A percentile compares a stretch with the other conserved stretches of the same genome.
Evolutionary conservation across 148 eudicot species (phyloP).

Genomic region (Rhododendron molle): DNA sequence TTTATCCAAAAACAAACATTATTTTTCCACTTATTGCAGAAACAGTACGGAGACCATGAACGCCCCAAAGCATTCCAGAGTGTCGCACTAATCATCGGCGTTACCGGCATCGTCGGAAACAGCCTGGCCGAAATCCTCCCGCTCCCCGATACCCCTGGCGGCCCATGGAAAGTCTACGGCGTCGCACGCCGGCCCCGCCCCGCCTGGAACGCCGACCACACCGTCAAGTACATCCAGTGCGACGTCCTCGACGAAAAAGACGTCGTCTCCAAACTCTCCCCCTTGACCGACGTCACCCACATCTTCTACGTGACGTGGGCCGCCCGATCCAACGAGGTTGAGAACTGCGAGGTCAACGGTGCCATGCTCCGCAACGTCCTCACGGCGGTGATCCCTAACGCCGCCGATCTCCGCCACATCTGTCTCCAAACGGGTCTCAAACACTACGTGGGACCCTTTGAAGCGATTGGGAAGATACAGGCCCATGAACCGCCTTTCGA

Average conservation of each 20-base stretch:
- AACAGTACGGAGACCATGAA: conserved; percentile 6
- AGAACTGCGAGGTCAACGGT: conserved; percentile 18
- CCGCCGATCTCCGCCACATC: conserved; percentile 16
- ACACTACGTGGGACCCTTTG: conserved; percentile 20
- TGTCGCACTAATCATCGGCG: conserved; percentile 17
- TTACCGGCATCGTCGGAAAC: conserved; percentile 22
- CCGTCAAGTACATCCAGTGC: conserved; percentile 22
- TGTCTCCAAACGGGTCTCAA: conserved; percentile 16
- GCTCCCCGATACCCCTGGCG: conserved; percentile 20
- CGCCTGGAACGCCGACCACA: conserved; percentile 14
- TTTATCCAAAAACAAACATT: no score
- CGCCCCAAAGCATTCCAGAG: neutral
- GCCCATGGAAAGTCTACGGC: conserved; percentile 25
- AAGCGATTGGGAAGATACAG: neutral
- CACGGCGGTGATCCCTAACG: conserved; percentile 10
- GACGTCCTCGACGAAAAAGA: conserved; percentile 14
- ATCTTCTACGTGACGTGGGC: conserved; percentile 22
- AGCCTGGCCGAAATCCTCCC: conserved; percentile 24
- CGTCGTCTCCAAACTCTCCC: conserved; percentile 9
- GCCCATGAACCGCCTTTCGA: conserved; percentile 13
- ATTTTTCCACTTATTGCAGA: neutral
- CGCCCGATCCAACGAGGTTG: conserved; percentile 1
- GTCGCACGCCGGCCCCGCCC: conserved; percentile 21
- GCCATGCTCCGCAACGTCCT: conserved; percentile 16
- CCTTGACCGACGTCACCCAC: conserved; percentile 17